Evolutionary conservation across 2,329 filamentous ascomycete genomes (phyloP).

Genomic region (Aspergillus brunneoviolaceus): DNA sequence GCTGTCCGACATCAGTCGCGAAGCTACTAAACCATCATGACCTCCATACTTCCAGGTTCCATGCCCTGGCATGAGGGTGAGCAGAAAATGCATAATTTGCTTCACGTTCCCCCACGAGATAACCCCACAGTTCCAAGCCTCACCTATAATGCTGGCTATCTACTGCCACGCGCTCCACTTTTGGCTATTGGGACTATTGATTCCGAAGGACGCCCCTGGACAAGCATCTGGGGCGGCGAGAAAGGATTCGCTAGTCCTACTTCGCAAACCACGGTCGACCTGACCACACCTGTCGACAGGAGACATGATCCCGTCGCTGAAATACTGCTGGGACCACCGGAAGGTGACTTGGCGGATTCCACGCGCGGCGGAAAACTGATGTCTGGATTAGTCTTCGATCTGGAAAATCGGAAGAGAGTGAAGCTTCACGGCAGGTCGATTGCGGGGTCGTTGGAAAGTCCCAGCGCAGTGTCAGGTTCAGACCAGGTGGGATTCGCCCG

Average conservation of each 20-base stretch:
- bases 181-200: constrained; percentile 74
- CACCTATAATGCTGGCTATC: constrained; percentile 58
- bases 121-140: constrained; percentile 70
- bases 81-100: constrained; percentile 60
- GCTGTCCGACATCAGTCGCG: neutral
- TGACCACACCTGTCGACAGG: constrained; percentile 61
- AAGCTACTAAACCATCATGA: constrained; percentile 16
- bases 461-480: constrained; percentile 4
- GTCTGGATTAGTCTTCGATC: constrained; percentile 61
- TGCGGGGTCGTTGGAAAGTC: constrained; percentile 54
- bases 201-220: constrained; percentile 66
- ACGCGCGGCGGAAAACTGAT: constrained; percentile 51
- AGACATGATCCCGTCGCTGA: constrained; percentile 68
- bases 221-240: constrained; percentile 73
- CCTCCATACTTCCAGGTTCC: constrained; percentile 22
- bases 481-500: constrained; percentile 41
- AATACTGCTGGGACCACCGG: constrained; percentile 55
- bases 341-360: constrained; percentile 15
- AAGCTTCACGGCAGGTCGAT: constrained; percentile 72
- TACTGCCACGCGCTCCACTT: constrained; percentile 64
- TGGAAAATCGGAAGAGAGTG: constrained; percentile 67
- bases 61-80: constrained; percentile 65
- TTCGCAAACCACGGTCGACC: constrained; percentile 62
- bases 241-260: constrained; percentile 66
- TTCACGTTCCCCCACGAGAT: constrained; percentile 56